Evolutionary conservation across 2,329 filamentous ascomycete species (phyloP), one percentile per base, ranked within the genome.

Genomic region (Cladosporium sp.): DNA sequence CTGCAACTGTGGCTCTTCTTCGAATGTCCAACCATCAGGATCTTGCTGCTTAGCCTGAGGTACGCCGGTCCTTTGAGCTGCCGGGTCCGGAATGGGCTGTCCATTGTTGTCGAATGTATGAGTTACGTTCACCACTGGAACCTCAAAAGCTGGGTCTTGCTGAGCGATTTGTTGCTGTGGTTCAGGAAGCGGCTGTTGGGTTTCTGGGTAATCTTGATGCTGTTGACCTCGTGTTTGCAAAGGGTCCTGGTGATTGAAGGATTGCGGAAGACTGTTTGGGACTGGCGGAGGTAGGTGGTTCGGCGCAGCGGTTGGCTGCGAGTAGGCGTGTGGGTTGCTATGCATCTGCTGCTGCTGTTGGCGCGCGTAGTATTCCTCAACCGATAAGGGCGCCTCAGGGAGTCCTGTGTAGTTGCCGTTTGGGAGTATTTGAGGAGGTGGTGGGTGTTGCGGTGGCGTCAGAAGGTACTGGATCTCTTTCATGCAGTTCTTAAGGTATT

Each of bases 1-100:
- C 62, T 88, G 87, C 41, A 81, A 73, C n/a, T 84, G 82, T 15
- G 69, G 66, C 10, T 88, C 85, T 66, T 97, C 93, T 64, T 94
- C 92, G 71, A 99, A 99, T 74, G 96, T 93, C 95, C 95, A 99
- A 10, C 87, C 92, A 74, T 97, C 93, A 0, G 80, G 68, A 74
- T 88, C 85, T 44, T 64, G 70, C 65, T 72, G 70, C 58, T 70
- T 65, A n/a, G 52, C 52, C 44, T 69, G 68, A 12, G 68, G 68
- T n/a, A 57, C 32, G 36, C 63, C 57, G 10, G 51, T 64, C 36
- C 61, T 69, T 44, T 65, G 64, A 10, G 62, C n/a, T 51, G 71
- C 71, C n/a, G 82, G 51, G 59, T 84, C 82, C 68, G 77, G 73
- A 58, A 86, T 78, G 59, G 84, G 83, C 59, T 85, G 80, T 24